Evolutionary conservation across 2,329 filamentous ascomycete species (phyloP).

Genomic region (Paecilomyces fulvus): DNA sequence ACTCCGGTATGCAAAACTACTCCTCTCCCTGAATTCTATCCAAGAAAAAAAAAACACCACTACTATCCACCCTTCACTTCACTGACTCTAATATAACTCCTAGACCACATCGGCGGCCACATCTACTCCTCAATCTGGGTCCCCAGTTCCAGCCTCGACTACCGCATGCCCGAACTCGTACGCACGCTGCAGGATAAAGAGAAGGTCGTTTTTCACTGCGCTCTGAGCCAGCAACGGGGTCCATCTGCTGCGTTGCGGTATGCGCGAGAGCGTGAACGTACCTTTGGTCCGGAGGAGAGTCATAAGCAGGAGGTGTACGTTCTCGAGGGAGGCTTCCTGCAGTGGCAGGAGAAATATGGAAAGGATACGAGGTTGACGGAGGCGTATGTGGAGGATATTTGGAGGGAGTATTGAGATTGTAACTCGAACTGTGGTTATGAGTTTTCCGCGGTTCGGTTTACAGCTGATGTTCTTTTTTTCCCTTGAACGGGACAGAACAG

Average conservation of each 20-base stretch:
- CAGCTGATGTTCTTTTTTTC: too few relatives aligned
- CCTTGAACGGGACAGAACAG: too few relatives aligned
- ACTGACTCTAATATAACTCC: background rate
- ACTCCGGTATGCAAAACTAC: conserved; percentile 52
- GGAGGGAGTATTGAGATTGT: conserved; percentile 48
- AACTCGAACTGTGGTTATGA: background rate
- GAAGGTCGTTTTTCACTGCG: conserved; percentile 89
- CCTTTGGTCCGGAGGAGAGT: conserved; percentile 34
- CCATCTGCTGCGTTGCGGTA: conserved; percentile 78
- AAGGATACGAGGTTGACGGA: conserved; percentile 73
- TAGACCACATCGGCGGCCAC: conserved; percentile 85
- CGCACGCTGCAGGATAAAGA: conserved; percentile 68
- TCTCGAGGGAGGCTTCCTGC: conserved; percentile 72
- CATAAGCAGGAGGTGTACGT: conserved; percentile 66
- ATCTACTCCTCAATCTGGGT: conserved; percentile 70
- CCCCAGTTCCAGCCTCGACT: conserved; percentile 64
- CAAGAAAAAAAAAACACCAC: too few relatives aligned
- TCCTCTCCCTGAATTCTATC: too few relatives aligned
- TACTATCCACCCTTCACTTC: background rate
- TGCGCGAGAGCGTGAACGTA: conserved; percentile 51
- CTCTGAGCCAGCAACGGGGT: conserved; percentile 81
- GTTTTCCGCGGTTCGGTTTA: too few relatives aligned
- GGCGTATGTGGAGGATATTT: conserved; percentile 74
- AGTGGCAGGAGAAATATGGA: conserved; percentile 79
- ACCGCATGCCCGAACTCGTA: conserved; percentile 72